These are phyloP conservation scores for Paramecium bursaria DNA, from an alignment of 73 alveolate genomes.

Conservation along the genomic window DNA sequence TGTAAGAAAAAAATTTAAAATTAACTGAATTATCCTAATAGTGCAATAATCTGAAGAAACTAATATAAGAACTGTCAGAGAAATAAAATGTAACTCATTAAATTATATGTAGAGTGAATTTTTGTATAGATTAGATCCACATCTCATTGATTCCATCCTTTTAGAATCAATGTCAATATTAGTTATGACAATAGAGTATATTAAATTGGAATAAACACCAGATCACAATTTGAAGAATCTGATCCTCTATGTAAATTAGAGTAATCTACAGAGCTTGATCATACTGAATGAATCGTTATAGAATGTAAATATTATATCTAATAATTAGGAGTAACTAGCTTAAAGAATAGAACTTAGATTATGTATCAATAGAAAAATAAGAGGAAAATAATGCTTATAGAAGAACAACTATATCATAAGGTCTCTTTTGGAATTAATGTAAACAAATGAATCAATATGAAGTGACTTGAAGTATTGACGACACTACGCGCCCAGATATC, in stretches of 20 bases:
- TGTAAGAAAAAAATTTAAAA: neutral
- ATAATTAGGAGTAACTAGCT: neutral
- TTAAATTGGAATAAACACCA: neutral
- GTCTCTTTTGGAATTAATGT: conserved; percentile 55
- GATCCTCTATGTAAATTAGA: neutral
- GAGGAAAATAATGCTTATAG: conserved; percentile 15
- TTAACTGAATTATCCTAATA: neutral
- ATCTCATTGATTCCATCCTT: neutral
- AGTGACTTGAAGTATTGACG: conserved; percentile 58
- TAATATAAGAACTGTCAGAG: neutral
- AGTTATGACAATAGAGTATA: neutral
- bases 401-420: conserved; percentile 38
- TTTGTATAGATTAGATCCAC: neutral
- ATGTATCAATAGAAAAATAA: neutral
- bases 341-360: conserved; percentile 36
- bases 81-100: conserved; percentile 6
- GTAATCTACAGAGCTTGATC: conserved; percentile 10
- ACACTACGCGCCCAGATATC: conserved; percentile 49
- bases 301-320: neutral
- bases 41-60: conserved; percentile 1
- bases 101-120: conserved; percentile 3
- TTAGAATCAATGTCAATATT: conserved; percentile 9
- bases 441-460: conserved; percentile 42
- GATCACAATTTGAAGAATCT: conserved; percentile 37
- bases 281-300: neutral